Evolutionary conservation across 2,329 filamentous ascomycete genomes (phyloP), one percentile per base, ranked within the genome.

Genomic region (Neobulgaria alba): DNA sequence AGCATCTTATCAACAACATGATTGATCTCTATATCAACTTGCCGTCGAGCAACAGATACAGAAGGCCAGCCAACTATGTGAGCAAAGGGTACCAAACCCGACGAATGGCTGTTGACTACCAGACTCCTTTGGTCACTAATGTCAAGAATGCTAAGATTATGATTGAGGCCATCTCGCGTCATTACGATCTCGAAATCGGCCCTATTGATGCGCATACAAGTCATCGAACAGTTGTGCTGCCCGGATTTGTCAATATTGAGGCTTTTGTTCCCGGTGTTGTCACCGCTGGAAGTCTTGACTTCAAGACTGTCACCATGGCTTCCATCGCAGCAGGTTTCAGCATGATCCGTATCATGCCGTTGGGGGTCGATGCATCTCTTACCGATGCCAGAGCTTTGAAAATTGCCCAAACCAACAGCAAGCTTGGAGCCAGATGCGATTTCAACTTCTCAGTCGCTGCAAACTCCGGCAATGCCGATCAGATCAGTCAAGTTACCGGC

Each of bases 21-120:
- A 98, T 98, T 57, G 90, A 96, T 63, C 69, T 98, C 46, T 98
- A 98, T 70, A 95, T 98, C 79, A 98, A 98, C 65, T 66, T 98
- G 65, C 92, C 92, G n/a, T 96, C 92, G 10, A 95, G 78, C 76
- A 98, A 98, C 71, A 85, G 89, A 63, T 98, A 93, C 73, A 79
- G 92, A 55, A 81, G 92, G 52, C 92, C 92, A 21, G 92, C 92
- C 56, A 98, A 88, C 71, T 98, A 96, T 67, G 93, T 98, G 82
- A 93, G 85, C 65, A 92, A 92, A 68, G 92, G 92, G 46, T 98
- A 98, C 68, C 83, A 85, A 59, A 96, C 92, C 41, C 80, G 92
- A 62, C 82, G 92, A 63, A 95, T 98, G 89, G 92, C 92, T 26
- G 92, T 98, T 31, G 92, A 61, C 34, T 86, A 95, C 67, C 90